Evolutionary conservation across 257 asterid genomes (phyloP), one percentile per base, ranked within the genome.

Genomic region (Ajuga chamaepitys): DNA sequence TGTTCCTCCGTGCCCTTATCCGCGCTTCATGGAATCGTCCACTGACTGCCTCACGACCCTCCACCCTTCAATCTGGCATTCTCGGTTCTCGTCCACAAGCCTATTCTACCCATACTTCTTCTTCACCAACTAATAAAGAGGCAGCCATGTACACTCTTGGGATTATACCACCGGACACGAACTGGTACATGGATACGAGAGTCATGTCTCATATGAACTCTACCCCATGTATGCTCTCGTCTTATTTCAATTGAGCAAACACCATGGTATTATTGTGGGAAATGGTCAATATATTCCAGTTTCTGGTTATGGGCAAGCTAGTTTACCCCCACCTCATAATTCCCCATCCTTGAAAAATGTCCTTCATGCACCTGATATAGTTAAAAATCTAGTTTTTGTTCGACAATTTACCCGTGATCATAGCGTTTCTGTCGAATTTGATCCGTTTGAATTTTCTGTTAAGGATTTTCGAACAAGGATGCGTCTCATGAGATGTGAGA

Each of bases 361-460:
- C 37, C 7, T 30, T 4, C 37, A 30, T 30, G 37, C 37, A 0
- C 37, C 7, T 2, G 13, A n/a, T 45, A 5, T 45, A 2, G 4
- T 45, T 14, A 38, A 38, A 38, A 38, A 7, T 9, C 10, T 38
- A 0, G 45, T 38, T 1, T 38, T 1, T 38, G 45, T 38, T 38
- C n/a, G n/a, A 7, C 12, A 7, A 7, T 38, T 38, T 2, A 8
- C 45, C 0, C 12, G 12, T 12, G n/a, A 38, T 1, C 9, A 38
- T 7, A 8, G n/a, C 40, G 47, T 75, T 61, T 46, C 73, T 38
- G 81, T 54, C 21, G 18, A 22, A 4, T 5, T 35, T 30, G 37
- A 30, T 8, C 37, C 37, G 37, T 30, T 30, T 30, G 37, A 8
- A 30, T 30, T 30, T 30, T 30, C 37, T 30, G 37, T 30, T 1